Conservation (phyloP, 139 green algal species). For the Chlorella sp. region DNA sequence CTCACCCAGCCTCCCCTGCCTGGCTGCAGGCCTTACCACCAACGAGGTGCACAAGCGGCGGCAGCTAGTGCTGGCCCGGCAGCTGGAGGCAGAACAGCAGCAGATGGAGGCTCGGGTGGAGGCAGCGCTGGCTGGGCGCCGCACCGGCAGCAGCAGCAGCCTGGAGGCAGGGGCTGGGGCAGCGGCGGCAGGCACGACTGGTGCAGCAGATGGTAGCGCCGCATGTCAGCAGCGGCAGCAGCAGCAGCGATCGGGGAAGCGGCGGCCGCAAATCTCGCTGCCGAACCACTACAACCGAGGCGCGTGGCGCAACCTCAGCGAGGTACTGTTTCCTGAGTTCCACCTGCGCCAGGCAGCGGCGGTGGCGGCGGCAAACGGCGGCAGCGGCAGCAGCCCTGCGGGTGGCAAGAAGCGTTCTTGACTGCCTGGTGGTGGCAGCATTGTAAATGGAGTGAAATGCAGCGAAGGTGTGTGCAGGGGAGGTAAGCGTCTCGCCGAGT, state of each 20-base stretch:
- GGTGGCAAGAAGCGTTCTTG: constrained; percentile 7
- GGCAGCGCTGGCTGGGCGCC: not conserved
- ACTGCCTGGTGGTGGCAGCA: too few species aligned
- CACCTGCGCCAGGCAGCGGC: constrained; percentile 20
- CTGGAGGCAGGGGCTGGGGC: not conserved
- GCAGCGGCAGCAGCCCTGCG: not conserved
- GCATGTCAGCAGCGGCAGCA: not conserved
- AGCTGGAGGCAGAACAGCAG: not conserved
- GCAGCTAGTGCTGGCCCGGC: not conserved
- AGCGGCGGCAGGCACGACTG: not conserved
- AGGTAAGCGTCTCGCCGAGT: too few species aligned
- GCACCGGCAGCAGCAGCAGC: not conserved
- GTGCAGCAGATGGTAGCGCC: not conserved
- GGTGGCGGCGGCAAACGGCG: not conserved
- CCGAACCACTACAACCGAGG: constrained; percentile 9
- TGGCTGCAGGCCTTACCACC: constrained; percentile 18
- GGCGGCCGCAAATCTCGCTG: not conserved
- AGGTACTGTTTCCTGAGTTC: constrained; percentile 34
- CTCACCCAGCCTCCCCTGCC: too few species aligned
- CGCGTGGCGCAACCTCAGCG: constrained; percentile 20
- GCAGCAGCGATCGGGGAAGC: not conserved
- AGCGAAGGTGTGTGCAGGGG: too few species aligned
- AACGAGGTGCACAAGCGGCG: constrained; percentile 35
- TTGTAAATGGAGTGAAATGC: too few species aligned
- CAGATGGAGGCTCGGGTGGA: not conserved